Evolutionary conservation across 2,329 filamentous ascomycete species (phyloP), one percentile per base, ranked within the genome.

Genomic region (Septoria petroselini): DNA sequence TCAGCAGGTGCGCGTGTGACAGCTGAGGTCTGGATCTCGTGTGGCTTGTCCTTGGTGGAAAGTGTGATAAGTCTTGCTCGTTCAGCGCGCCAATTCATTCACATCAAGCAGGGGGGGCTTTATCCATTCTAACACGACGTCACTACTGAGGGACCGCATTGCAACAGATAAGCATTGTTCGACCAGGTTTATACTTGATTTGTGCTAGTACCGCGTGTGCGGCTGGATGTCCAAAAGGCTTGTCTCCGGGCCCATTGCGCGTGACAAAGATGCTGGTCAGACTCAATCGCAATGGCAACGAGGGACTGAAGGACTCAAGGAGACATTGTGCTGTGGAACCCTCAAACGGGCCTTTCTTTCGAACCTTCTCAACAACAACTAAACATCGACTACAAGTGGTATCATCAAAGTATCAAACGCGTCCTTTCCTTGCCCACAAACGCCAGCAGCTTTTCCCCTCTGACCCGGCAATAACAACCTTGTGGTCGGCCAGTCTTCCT

Each of bases 301-400:
- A 5, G 23, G 23, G 9, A 27, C 9, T 27, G 23, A 5, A 27
- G 5, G 23, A n/a, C n/a, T n/a, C n/a, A n/a, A n/a, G n/a, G n/a
- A n/a, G n/a, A n/a, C n/a, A n/a, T n/a, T n/a, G n/a, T n/a, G n/a
- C n/a, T n/a, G n/a, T n/a, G n/a, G n/a, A n/a, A n/a, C n/a, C n/a
- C n/a, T n/a, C n/a, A n/a, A n/a, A n/a, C n/a, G n/a, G n/a, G n/a
- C n/a, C n/a, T n/a, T n/a, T n/a, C n/a, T n/a, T n/a, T n/a, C n/a
- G n/a, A n/a, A n/a, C n/a, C n/a, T n/a, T n/a, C n/a, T n/a, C n/a
- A n/a, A n/a, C n/a, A 34, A 34, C 15, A n/a, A n/a, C 12, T 4
- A 34, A 27, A 27, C 49, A 27, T 30, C 31, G 42, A 41, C 49
- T 53, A 42, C 45, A 27, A 48, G 41, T 55, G 53, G 53, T 53